phyloP scores from a whole-genome alignment of 2,329 filamentous ascomycete species.

The Penicillium capsulatum region DNA sequence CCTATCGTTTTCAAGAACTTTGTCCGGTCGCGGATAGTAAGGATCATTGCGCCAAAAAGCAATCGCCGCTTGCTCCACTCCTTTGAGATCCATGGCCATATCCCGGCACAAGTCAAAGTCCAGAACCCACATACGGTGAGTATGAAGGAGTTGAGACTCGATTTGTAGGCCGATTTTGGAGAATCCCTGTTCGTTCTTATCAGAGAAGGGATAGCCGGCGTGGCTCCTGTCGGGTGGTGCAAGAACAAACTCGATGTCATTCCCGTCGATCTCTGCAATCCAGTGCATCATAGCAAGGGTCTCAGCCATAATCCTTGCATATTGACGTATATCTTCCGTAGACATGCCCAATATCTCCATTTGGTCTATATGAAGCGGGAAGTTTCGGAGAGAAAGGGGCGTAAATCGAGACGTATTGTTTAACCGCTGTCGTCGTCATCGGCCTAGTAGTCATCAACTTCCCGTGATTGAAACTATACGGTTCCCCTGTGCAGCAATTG shows the following conservation, averaged over 20 bases:
- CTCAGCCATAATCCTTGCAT: slow-evolving; percentile 48
- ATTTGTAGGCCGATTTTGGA: too few relatives aligned
- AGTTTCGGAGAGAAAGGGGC: slow-evolving; percentile 46
- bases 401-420: slow-evolving; percentile 17
- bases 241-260: slow-evolving; percentile 56
- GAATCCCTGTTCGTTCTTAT: too few relatives aligned
- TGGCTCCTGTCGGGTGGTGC: slow-evolving; percentile 14
- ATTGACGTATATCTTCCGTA: slow-evolving; percentile 20
- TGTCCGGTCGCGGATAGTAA: slow-evolving; percentile 46
- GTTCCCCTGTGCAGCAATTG: too few relatives aligned
- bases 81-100: slow-evolving; percentile 39
- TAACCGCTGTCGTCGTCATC: slow-evolving; percentile 19
- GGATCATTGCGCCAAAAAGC: slow-evolving; percentile 52
- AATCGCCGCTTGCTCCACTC: slow-evolving; percentile 41
- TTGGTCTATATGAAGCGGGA: slow-evolving; percentile 49
- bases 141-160: too few relatives aligned
- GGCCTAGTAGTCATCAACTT: too few relatives aligned
- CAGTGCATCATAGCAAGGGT: slow-evolving; percentile 52
- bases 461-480: too few relatives aligned
- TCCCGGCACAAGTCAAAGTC: slow-evolving; percentile 46
- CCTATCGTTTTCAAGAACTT: too few relatives aligned
- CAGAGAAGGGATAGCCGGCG: too few relatives aligned
- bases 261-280: slow-evolving; percentile 47
- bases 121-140: slow-evolving; percentile 49
- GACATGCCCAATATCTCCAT: slow-evolving; percentile 44